Conservation (phyloP, 352 stramenopile species). For the Phytophthora tentaculata region DNA sequence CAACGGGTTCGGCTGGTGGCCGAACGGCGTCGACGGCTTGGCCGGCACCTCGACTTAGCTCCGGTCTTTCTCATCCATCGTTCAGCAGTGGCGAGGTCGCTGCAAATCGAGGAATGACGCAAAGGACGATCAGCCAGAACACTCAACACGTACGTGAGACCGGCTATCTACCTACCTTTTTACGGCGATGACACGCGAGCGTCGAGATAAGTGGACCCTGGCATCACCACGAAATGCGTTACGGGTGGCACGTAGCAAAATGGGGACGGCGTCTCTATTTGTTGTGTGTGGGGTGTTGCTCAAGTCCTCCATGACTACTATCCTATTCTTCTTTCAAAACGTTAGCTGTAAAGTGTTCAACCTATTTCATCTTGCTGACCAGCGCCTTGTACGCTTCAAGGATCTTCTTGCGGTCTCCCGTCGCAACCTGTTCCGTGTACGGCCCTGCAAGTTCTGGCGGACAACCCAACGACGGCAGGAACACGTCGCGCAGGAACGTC, state of each 20-base stretch:
- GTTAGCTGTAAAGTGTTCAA: constrained; percentile 17
- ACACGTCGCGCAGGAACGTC: constrained; percentile 64
- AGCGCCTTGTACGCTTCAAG: constrained; percentile 71
- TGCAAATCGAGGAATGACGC: constrained; percentile 22
- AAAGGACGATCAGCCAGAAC: not conserved
- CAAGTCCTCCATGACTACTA: constrained; percentile 21
- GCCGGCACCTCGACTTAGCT: constrained; percentile 23
- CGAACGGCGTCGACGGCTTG: constrained; percentile 7
- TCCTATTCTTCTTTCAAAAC: constrained; percentile 24
- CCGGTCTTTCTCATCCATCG: constrained; percentile 3
- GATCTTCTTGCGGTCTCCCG: constrained; percentile 71
- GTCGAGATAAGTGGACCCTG: not conserved
- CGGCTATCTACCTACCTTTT: constrained; percentile 5
- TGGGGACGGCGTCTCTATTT: constrained; percentile 30
- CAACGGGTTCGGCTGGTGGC: constrained; percentile 42
- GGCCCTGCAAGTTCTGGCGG: constrained; percentile 56
- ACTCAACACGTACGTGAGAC: constrained; percentile 18
- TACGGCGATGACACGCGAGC: constrained; percentile 16
- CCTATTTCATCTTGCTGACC: constrained; percentile 53
- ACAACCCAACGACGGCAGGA: constrained; percentile 66
- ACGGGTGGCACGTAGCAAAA: constrained; percentile 2
- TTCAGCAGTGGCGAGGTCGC: not conserved
- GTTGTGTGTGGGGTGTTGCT: constrained; percentile 9
- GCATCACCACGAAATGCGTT: not conserved
- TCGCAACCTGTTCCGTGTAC: constrained; percentile 70